Conservation (phyloP, 1,284 basidiomycete genomes). For the Tetrapyrgos nigripes region DNA sequence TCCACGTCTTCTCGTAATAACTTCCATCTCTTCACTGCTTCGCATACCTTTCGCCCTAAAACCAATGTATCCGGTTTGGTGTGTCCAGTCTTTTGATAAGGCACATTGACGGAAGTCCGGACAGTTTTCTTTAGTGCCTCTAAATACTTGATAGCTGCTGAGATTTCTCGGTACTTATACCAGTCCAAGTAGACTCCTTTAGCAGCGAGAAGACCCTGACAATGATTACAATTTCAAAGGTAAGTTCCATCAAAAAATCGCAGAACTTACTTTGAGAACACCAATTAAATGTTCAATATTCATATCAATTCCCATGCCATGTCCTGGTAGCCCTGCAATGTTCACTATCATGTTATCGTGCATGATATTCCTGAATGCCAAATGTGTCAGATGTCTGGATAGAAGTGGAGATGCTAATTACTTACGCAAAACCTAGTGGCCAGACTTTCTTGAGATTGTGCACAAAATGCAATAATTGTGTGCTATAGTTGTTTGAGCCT, state of each 20-base stretch:
- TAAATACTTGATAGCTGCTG: not conserved
- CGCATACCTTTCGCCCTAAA: not conserved
- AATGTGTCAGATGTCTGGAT: not conserved
- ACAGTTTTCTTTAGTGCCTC: not conserved
- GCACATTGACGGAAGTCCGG: not conserved
- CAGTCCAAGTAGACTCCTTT: constrained; percentile 1
- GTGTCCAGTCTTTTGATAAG: not conserved
- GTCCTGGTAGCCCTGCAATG: constrained; percentile 24
- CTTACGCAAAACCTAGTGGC: constrained; percentile 29
- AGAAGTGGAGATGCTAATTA: not conserved
- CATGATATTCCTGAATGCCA: constrained; percentile 29
- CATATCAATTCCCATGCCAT: constrained; percentile 32
- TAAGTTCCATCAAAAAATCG: not conserved
- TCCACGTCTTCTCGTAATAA: not conserved
- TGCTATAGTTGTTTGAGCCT: constrained; percentile 36
- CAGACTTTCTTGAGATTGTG: constrained; percentile 34
- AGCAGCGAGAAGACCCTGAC: not conserved
- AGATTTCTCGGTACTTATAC: not conserved
- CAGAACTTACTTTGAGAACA: constrained; percentile 23
- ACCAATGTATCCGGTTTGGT: not conserved
- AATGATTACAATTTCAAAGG: not conserved
- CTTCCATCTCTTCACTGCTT: not conserved
- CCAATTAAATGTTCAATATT: constrained; percentile 33
- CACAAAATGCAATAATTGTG: constrained; percentile 34
- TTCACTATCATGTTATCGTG: constrained; percentile 31